Conservation (phyloP, 768 basidiomycete species). For the Flagelloscypha sp. region DNA sequence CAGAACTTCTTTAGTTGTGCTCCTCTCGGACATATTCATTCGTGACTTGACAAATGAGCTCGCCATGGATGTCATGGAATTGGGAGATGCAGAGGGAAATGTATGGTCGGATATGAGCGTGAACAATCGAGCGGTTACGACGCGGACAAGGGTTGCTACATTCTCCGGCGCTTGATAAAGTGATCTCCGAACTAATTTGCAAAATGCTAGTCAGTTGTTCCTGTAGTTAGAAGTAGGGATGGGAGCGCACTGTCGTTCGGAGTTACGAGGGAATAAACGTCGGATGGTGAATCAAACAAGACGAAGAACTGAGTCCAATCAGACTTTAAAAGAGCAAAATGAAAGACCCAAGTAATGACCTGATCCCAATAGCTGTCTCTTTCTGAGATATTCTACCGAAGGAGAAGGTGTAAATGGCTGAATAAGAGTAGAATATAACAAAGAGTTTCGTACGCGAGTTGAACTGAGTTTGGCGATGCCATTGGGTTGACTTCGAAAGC, state of each 20-base stretch:
- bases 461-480: conserved; percentile 73
- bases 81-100: conserved; percentile 53
- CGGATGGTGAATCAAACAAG: conserved; percentile 83
- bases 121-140: conserved; percentile 61
- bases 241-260: conserved; percentile 67
- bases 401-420: conserved; percentile 4
- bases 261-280: conserved; percentile 84
- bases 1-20: conserved; percentile 77
- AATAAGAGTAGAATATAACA: neutral
- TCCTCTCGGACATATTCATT: conserved; percentile 43
- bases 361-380: conserved; percentile 88
- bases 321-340: neutral
- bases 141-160: conserved; percentile 70
- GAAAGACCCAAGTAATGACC: conserved; percentile 31
- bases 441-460: conserved; percentile 63
- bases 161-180: conserved; percentile 81
- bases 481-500: conserved; percentile 74
- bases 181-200: conserved; percentile 63
- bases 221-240: conserved; percentile 3
- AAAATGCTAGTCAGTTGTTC: too few species aligned
- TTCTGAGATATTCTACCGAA: conserved; percentile 59
- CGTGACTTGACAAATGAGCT: conserved; percentile 60
- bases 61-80: conserved; percentile 58
- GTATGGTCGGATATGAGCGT: conserved; percentile 73
- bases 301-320: conserved; percentile 52